Evolutionary conservation across 1,139 yeast species (phyloP), one percentile per base, ranked within the genome.

Genomic region (Protomyces lactucae-debilis): DNA sequence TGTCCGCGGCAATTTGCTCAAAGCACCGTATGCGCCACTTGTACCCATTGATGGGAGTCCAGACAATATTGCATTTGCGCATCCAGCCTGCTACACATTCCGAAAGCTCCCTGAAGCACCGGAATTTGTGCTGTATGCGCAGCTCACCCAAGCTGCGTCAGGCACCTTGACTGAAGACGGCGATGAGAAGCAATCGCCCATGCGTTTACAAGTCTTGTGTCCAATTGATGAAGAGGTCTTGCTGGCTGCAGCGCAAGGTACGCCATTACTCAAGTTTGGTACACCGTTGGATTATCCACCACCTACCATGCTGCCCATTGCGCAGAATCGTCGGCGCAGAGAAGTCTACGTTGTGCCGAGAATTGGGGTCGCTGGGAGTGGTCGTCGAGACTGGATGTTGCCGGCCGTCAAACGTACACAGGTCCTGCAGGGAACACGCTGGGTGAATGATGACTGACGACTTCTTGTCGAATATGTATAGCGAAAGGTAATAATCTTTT

Each of bases 311-410:
- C 54, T 25, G 28, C 57, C 55, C 39, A 53, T 48, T 45, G 55
- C 25, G 52, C 66, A 39, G 39, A 52, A 18, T 21, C 43, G 18
- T 46, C 25, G 45, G 28, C 48, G 48, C n/a, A 35, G 66, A 16
- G 39, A 52, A 35, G 61, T 60, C 4, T 56, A 56, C 32, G 66
- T 63, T 12, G 53, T 64, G 36, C 66, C 66, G 32, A 64, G 60
- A 40, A 12, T 64, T 10, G 59, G 48, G 32, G 28, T 55, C 21
- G 45, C 52, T 45, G 66, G 66, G 21, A 57, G 60, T n/a, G 66
- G 66, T n/a, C 48, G 63, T 21, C 57, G 60, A 32, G 56, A 57
- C 14, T 64, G 66, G 66, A 16, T 37, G n/a, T 40, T 64, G 32
- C 64, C 66, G 39, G 52, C 66, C n/a, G 56, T 52, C n/a, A 55